phyloP scores from a whole-genome alignment of 257 asterid genomes.

The Nicotiana paniculata region DNA sequence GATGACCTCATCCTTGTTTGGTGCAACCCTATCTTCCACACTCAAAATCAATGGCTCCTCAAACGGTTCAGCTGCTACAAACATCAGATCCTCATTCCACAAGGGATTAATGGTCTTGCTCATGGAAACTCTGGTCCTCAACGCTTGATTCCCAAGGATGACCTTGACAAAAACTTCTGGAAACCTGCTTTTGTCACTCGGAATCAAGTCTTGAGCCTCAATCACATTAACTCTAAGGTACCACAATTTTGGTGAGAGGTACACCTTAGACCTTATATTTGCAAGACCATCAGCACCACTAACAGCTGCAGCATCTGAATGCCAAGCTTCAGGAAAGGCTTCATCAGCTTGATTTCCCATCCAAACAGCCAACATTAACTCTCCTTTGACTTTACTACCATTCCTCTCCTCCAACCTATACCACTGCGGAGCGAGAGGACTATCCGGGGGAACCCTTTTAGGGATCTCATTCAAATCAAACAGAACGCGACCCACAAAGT shows the following conservation, averaged over 20 bases:
- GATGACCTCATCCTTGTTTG: conserved; percentile 37
- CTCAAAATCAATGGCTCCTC: conserved; percentile 44
- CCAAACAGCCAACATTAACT: conserved; percentile 51
- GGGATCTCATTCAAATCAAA: conserved; percentile 51
- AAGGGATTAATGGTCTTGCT: conserved; percentile 34
- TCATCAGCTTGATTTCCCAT: conserved; percentile 54
- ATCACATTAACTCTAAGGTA: conserved; percentile 46
- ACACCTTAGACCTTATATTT: conserved; percentile 43
- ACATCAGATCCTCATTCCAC: conserved; percentile 53
- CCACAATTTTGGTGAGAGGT: conserved; percentile 45
- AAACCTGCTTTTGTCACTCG: conserved; percentile 30
- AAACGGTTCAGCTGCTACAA: conserved; percentile 44
- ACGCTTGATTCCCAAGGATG: conserved; percentile 35
- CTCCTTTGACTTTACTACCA: conserved; percentile 36
- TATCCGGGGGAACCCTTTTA: conserved; percentile 47
- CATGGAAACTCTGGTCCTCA: conserved; percentile 43
- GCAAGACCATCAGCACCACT: conserved; percentile 39
- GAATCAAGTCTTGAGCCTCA: conserved; percentile 44
- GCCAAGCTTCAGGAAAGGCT: conserved; percentile 56
- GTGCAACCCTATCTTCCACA: conserved; percentile 42
- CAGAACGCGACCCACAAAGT: conserved; percentile 33
- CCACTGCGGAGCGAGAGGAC: conserved; percentile 55
- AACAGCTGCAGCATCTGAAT: conserved; percentile 44
- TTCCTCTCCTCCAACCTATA: conserved; percentile 42
- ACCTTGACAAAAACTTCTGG: conserved; percentile 45